phyloP scores from a whole-genome alignment of 495 filamentous ascomycete genomes.

The Penicillium dipodomyicola region DNA sequence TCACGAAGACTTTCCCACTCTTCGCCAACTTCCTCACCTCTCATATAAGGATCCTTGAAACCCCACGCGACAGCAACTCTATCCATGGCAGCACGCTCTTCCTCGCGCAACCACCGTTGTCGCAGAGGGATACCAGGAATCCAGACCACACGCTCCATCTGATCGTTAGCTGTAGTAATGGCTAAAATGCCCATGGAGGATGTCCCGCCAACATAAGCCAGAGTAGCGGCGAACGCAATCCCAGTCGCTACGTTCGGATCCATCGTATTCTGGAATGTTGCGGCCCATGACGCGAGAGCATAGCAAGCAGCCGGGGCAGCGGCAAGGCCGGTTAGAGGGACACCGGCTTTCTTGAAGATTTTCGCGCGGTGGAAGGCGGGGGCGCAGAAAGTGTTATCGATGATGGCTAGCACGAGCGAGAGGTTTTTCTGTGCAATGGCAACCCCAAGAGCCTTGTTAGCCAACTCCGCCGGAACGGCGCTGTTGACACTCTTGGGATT shows the following conservation, averaged over 20 bases:
- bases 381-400: slow-evolving; percentile 72
- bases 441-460: slow-evolving; percentile 66
- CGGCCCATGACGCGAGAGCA: slow-evolving; percentile 54
- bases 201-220: slow-evolving; percentile 78
- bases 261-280: slow-evolving; percentile 65
- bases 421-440: slow-evolving; percentile 78
- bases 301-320: slow-evolving; percentile 70
- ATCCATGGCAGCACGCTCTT: slow-evolving; percentile 88
- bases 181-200: slow-evolving; percentile 79
- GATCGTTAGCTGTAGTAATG: slow-evolving; percentile 81
- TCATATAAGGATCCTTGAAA: slow-evolving; percentile 72
- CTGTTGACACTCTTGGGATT: slow-evolving; percentile 66
- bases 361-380: slow-evolving; percentile 71
- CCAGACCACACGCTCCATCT: slow-evolving; percentile 93
- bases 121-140: slow-evolving; percentile 71
- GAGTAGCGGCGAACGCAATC: slow-evolving; percentile 74
- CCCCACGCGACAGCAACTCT: slow-evolving; percentile 84
- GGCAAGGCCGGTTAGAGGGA: slow-evolving; percentile 52
- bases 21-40: slow-evolving; percentile 85
- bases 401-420: slow-evolving; percentile 70
- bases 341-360: slow-evolving; percentile 49
- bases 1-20: slow-evolving; percentile 85
- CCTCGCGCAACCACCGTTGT: slow-evolving; percentile 87
- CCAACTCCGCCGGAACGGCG: slow-evolving; percentile 65
- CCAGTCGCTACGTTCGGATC: slow-evolving; percentile 66